Percentiles rank a stretch among this genome's conserved stretches.
phyloP scores from a whole-genome alignment of 129 eudicot genomes.

The Flaveria sonorensis region DNA sequence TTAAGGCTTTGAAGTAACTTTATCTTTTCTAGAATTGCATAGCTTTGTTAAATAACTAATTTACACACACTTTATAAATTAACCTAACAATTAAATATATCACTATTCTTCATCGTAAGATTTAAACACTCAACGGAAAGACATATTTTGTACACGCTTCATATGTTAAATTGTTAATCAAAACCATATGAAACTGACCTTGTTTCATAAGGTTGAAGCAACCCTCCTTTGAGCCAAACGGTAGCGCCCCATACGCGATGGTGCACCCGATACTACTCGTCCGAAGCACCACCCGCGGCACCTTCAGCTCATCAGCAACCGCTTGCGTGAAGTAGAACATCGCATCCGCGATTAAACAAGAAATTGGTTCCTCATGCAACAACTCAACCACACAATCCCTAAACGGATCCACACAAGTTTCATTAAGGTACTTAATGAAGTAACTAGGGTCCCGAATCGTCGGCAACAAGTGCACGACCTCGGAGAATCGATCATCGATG shows the following conservation, averaged over 20 bases:
- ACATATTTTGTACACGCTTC: too few relatives aligned
- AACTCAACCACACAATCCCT: slow-evolving; percentile 32
- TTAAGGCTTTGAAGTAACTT: too few relatives aligned
- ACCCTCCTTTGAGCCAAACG: slow-evolving; percentile 37
- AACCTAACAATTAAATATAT: too few relatives aligned
- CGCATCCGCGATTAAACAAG: slow-evolving; percentile 58
- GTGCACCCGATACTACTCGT: slow-evolving; percentile 40
- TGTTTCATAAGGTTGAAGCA: slow-evolving; percentile 20
- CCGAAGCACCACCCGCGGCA: slow-evolving; percentile 48
- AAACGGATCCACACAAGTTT: slow-evolving; percentile 44
- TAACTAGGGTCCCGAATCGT: neutral
- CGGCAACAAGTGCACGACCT: slow-evolving; percentile 4
- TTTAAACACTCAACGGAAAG: too few relatives aligned
- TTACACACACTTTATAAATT: too few relatives aligned
- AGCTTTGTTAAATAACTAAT: too few relatives aligned
- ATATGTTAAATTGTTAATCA: too few relatives aligned
- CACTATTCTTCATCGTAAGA: too few relatives aligned
- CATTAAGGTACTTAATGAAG: slow-evolving; percentile 26
- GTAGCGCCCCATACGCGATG: slow-evolving; percentile 25
- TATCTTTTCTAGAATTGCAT: too few relatives aligned
- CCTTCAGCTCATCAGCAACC: slow-evolving; percentile 44
- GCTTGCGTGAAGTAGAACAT: slow-evolving; percentile 37
- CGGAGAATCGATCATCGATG: slow-evolving; percentile 9
- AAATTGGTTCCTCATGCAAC: slow-evolving; percentile 31
- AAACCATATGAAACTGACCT: slow-evolving; percentile 5